Conservation (phyloP, 2,329 filamentous ascomycete genomes). For the Penicillium polonicum region DNA sequence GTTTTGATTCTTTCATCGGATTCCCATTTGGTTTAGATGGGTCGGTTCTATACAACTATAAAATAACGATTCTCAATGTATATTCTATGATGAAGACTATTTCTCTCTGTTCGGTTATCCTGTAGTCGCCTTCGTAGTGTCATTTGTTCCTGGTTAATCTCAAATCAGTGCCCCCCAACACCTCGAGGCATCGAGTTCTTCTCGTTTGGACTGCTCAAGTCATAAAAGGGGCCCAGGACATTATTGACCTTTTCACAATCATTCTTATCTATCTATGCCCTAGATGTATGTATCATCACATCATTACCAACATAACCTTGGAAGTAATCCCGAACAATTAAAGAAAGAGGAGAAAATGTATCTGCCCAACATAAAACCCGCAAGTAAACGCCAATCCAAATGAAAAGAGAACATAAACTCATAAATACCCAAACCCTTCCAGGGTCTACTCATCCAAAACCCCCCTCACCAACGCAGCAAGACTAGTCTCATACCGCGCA, state of each 20-base stretch:
- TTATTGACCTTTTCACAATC: not conserved
- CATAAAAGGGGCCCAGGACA: not conserved
- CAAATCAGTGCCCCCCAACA: not conserved
- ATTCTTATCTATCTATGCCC: not conserved
- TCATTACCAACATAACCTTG: not conserved
- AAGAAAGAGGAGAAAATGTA: not conserved
- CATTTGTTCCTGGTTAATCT: no score
- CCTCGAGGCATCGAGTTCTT: not conserved
- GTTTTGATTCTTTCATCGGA: conserved; percentile 10
- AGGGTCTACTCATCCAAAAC: conserved; percentile 41
- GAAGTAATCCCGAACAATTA: not conserved
- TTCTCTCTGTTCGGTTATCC: not conserved
- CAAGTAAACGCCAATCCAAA: not conserved
- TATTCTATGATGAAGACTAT: conserved; percentile 13
- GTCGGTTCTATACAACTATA: conserved; percentile 10
- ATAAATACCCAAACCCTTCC: no score
- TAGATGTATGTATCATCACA: not conserved
- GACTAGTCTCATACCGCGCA: conserved; percentile 67
- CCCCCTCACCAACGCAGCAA: conserved; percentile 58
- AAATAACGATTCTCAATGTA: conserved; percentile 22
- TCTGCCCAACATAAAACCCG: not conserved
- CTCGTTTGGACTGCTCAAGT: not conserved
- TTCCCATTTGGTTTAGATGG: conserved; percentile 13
- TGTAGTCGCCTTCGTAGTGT: not conserved
- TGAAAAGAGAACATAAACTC: not conserved